Conservation (phyloP, 2,329 filamentous ascomycete species). For the Epichloe brachyelytri region DNA sequence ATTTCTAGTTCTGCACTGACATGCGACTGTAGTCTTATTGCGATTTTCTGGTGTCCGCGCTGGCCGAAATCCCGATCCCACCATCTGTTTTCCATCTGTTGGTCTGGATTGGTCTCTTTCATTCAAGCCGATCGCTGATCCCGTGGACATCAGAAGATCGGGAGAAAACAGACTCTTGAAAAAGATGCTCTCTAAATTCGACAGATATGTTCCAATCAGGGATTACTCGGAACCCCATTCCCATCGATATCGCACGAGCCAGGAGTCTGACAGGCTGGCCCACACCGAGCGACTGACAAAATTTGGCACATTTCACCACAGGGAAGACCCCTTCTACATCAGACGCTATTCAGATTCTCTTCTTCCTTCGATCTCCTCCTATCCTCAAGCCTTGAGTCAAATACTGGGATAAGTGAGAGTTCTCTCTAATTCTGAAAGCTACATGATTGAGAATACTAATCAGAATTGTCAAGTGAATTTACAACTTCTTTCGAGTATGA, state of each 20-base stretch:
- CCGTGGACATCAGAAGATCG: background rate
- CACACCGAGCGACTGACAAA: conserved; percentile 31
- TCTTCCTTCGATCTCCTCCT: background rate
- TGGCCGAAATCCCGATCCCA: background rate
- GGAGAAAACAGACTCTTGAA: background rate
- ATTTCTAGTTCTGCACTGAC: background rate
- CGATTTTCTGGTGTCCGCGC: background rate
- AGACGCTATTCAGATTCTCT: background rate
- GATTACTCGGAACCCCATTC: conserved; percentile 20
- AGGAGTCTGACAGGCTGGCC: conserved; percentile 28
- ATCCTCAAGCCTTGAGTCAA: background rate
- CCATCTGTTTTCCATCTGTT: background rate
- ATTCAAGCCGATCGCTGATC: background rate
- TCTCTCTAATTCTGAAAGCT: background rate
- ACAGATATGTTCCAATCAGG: conserved; percentile 39
- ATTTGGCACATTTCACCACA: background rate
- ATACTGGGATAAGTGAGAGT: background rate
- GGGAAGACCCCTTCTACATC: background rate
- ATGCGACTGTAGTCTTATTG: background rate
- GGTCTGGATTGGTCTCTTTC: background rate
- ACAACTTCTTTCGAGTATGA: background rate
- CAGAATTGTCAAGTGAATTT: background rate
- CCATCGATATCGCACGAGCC: conserved; percentile 35
- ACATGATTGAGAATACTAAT: background rate
- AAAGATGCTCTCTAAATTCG: conserved; percentile 13